Conservation (phyloP, 2,329 filamentous ascomycete genomes). For the Tolypocladium pustulatum region DNA sequence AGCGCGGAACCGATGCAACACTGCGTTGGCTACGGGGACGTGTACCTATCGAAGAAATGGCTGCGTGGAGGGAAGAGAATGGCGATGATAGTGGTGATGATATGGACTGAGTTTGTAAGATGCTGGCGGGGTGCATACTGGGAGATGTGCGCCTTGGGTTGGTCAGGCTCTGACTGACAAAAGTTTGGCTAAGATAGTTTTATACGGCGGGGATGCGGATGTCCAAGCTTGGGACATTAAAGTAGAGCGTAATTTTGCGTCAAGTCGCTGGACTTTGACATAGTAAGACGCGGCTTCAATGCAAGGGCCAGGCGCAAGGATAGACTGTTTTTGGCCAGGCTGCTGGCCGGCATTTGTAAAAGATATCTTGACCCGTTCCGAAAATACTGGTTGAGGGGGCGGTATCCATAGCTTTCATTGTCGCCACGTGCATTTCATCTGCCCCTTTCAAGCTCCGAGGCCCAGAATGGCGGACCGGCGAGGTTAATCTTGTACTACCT, state of each 20-base stretch:
- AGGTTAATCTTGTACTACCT: not conserved
- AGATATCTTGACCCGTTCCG: no score
- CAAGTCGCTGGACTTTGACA: not conserved
- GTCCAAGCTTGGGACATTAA: not conserved
- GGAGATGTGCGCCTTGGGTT: not conserved
- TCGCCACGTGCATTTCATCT: no score
- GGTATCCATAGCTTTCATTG: no score
- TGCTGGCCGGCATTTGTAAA: no score
- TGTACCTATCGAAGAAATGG: conserved; percentile 54
- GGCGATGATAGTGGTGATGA: conserved; percentile 23
- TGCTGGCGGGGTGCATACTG: not conserved
- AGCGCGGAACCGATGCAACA: conserved; percentile 78
- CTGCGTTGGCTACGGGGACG: conserved; percentile 71
- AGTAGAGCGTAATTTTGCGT: not conserved
- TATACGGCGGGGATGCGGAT: not conserved
- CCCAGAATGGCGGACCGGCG: not conserved
- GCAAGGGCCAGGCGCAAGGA: not conserved
- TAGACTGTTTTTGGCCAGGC: not conserved
- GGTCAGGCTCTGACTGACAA: not conserved
- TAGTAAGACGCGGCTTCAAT: not conserved
- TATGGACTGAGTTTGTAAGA: conserved; percentile 4
- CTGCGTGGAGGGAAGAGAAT: conserved; percentile 39
- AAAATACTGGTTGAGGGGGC: no score
- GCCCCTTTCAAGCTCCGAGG: not conserved
- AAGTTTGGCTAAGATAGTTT: not conserved